Conservation (phyloP, 768 basidiomycete genomes). For the Kwoniella heveanensis region DNA sequence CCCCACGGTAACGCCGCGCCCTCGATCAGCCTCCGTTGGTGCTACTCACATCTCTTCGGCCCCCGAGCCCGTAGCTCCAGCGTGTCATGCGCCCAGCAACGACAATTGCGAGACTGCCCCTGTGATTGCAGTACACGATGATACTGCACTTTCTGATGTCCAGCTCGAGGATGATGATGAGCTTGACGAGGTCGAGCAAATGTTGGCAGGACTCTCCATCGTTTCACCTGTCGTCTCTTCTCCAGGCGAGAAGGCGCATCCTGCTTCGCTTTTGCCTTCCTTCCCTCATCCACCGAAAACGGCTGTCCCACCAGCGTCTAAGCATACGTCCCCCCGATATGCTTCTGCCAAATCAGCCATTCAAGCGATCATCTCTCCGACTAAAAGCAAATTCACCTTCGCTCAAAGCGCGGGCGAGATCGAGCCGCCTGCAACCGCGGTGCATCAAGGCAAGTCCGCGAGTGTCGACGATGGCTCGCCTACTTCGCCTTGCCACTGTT, state of each 20-base stretch:
- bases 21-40: background rate
- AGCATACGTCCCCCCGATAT: background rate
- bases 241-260: no score
- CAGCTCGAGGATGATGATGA: background rate
- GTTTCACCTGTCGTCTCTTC: background rate
- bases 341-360: background rate
- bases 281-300: background rate
- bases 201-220: background rate
- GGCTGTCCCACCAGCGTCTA: background rate
- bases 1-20: background rate
- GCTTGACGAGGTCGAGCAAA: background rate
- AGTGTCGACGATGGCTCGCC: background rate
- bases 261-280: background rate
- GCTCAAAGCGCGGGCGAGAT: background rate
- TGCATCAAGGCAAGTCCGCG: no score
- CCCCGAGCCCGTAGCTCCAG: no score
- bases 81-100: no score
- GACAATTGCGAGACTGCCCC: no score
- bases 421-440: no score
- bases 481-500: background rate
- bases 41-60: background rate
- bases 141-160: no score
- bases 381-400: background rate
- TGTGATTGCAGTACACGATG: no score
- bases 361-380: background rate